Evolutionary conservation across 2,329 filamentous ascomycete genomes (phyloP).

Genomic region (Dactylella cylindrospora): DNA sequence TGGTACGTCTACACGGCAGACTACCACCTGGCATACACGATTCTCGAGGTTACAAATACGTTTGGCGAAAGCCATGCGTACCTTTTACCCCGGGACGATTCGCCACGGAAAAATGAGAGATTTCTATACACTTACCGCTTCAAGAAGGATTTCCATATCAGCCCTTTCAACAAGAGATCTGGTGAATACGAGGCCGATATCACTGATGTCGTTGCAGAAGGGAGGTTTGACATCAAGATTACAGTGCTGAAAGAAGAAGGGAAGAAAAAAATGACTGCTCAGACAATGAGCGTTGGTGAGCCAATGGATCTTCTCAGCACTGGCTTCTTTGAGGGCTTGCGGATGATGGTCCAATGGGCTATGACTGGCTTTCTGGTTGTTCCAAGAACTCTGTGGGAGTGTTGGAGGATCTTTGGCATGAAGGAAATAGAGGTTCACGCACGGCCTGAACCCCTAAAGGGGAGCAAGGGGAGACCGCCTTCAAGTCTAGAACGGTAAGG

Average conservation of each 20-base stretch:
- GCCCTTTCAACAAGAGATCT: constrained; percentile 65
- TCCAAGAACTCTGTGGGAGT: constrained; percentile 46
- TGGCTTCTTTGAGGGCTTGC: constrained; percentile 38
- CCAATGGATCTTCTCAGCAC: constrained; percentile 45
- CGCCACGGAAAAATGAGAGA: constrained; percentile 30
- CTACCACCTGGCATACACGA: constrained; percentile 63
- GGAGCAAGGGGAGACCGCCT: constrained; percentile 42
- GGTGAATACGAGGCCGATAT: constrained; percentile 57
- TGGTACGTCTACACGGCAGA: constrained; percentile 70
- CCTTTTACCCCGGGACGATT: constrained; percentile 57
- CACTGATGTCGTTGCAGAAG: constrained; percentile 53
- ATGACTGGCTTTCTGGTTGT: constrained; percentile 46
- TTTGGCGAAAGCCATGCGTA: constrained; percentile 72
- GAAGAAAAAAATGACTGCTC: constrained; percentile 46
- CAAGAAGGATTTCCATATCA: constrained; percentile 73
- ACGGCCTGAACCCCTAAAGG: constrained; percentile 45
- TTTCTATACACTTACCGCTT: constrained; percentile 42
- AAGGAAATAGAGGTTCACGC: constrained; percentile 45
- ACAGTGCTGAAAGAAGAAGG: constrained; percentile 45
- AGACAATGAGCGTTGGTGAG: constrained; percentile 45
- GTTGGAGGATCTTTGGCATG: constrained; percentile 45
- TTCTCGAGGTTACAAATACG: constrained; percentile 75
- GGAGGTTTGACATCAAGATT: constrained; percentile 47
- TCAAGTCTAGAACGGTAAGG: constrained; percentile 45
- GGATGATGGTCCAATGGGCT: constrained; percentile 46